phyloP scores from a whole-genome alignment of 2,329 filamentous ascomycete genomes.

The Venturia carpophila region DNA sequence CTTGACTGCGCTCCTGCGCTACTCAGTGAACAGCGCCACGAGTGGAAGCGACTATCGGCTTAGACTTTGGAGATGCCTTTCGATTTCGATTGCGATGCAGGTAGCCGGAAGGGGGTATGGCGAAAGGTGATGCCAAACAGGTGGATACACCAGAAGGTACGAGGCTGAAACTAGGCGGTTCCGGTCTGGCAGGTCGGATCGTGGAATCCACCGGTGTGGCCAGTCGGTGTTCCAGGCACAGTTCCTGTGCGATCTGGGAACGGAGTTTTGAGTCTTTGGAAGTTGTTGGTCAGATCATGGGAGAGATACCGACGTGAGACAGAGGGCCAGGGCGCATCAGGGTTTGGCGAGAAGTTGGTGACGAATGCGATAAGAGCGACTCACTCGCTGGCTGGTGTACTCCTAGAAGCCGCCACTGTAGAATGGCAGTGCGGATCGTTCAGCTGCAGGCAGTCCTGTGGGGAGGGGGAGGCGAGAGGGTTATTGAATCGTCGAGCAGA shows the following conservation, averaged over 20 bases:
- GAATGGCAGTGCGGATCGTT: not conserved
- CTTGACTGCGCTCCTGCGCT: conserved; percentile 32
- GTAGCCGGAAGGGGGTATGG: not conserved
- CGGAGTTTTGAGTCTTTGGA: not conserved
- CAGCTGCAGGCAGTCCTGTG: conserved; percentile 12
- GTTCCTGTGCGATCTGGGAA: conserved; percentile 4
- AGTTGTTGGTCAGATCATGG: not conserved
- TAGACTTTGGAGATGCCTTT: not conserved
- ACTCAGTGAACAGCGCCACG: not conserved
- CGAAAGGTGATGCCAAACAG: conserved; percentile 1
- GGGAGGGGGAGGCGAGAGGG: conserved; percentile 1
- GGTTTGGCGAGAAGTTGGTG: conserved; percentile 4
- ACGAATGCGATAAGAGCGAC: conserved; percentile 12
- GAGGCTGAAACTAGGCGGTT: conserved; percentile 10
- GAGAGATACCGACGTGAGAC: not conserved
- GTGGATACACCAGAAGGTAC: conserved; percentile 1
- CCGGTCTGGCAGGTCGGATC: conserved; percentile 10
- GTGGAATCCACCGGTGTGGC: not conserved
- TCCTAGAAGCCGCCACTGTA: conserved; percentile 1
- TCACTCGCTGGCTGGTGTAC: conserved; percentile 7
- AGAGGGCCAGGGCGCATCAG: conserved; percentile 5
- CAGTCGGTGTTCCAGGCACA: not conserved
- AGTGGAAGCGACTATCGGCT: not conserved
- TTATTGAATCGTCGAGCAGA: not conserved
- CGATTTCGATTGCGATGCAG: not conserved